Evolutionary conservation across 2,329 filamentous ascomycete species (phyloP).

Genomic region (Ophiosphaerella korrae): DNA sequence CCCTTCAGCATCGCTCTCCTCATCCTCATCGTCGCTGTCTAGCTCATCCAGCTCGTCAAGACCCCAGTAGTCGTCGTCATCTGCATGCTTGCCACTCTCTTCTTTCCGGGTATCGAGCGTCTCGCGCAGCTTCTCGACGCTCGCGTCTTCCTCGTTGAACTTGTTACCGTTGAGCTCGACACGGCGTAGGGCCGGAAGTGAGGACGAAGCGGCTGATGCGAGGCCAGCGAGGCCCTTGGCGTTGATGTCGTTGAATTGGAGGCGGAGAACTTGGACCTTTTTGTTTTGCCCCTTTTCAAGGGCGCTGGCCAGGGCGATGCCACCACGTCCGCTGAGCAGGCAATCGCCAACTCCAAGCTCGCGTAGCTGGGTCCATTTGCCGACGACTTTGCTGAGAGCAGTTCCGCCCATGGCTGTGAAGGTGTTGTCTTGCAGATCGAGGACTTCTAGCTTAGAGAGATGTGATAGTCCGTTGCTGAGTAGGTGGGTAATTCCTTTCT

Average conservation of each 20-base stretch:
- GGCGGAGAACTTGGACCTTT: conserved; percentile 77
- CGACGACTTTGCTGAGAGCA: conserved; percentile 76
- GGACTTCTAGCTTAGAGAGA: conserved; percentile 69
- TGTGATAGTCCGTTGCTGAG: conserved; percentile 78
- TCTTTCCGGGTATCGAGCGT: conserved; percentile 77
- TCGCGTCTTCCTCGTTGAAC: conserved; percentile 82
- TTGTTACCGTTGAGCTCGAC: conserved; percentile 97
- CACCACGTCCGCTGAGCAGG: conserved; percentile 77
- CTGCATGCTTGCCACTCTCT: conserved; percentile 54
- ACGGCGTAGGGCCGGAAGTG: conserved; percentile 77
- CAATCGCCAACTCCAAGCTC: conserved; percentile 92
- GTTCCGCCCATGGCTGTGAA: conserved; percentile 82
- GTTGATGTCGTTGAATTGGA: conserved; percentile 96
- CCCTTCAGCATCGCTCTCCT: conserved; percentile 65
- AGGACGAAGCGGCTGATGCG: conserved; percentile 65
- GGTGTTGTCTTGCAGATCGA: conserved; percentile 97
- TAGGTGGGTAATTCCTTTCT: conserved; percentile 85
- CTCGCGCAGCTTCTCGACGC: conserved; percentile 69
- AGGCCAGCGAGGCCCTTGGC: conserved; percentile 74
- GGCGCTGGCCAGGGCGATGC: conserved; percentile 72
- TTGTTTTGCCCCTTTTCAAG: conserved; percentile 76
- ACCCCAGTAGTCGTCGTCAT: conserved; percentile 57
- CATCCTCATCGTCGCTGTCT: conserved; percentile 84
- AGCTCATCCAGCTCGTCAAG: conserved; percentile 74
- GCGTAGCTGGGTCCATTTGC: conserved; percentile 73